phyloP scores from a whole-genome alignment of 2,329 filamentous ascomycete genomes.

The Aspergillus versicolor region DNA sequence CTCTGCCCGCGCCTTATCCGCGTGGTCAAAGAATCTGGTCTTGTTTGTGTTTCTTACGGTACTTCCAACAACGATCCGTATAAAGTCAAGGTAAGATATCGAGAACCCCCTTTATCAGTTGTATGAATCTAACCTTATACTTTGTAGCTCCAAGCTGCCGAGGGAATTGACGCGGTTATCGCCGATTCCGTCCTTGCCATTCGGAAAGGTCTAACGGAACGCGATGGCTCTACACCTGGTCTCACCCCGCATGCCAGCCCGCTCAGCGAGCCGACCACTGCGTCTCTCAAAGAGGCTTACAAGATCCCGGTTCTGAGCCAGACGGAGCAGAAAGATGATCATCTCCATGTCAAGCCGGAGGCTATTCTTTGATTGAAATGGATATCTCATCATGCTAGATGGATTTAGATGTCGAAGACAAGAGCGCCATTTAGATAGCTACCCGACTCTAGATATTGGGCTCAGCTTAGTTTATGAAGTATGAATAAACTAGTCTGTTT shows the following conservation, averaged over 20 bases:
- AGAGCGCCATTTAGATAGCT: background rate
- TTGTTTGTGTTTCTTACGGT: conserved; percentile 97
- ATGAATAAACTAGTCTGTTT: background rate
- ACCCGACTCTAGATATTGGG: background rate
- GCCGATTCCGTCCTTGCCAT: conserved; percentile 94
- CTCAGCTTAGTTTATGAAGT: background rate
- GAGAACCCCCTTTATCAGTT: background rate
- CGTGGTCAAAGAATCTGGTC: conserved; percentile 88
- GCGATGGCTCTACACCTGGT: conserved; percentile 23
- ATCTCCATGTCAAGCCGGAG: conserved; percentile 21
- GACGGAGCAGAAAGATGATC: conserved; percentile 21
- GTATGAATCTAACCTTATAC: conserved; percentile 6
- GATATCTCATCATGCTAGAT: background rate
- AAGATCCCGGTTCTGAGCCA: conserved; percentile 28
- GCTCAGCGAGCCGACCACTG: conserved; percentile 21
- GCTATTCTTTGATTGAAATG: conserved; percentile 1
- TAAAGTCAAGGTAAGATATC: conserved; percentile 73
- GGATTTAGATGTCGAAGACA: too few relatives aligned
- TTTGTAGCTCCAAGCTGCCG: conserved; percentile 75
- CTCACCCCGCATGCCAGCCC: conserved; percentile 26
- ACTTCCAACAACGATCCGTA: conserved; percentile 80
- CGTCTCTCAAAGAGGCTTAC: conserved; percentile 20
- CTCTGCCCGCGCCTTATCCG: conserved; percentile 83
- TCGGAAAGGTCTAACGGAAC: conserved; percentile 75
- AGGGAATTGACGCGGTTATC: conserved; percentile 97